Evolutionary conservation across 306 rosid species (phyloP).

Genomic region (Notholithocarpus densiflorus): DNA sequence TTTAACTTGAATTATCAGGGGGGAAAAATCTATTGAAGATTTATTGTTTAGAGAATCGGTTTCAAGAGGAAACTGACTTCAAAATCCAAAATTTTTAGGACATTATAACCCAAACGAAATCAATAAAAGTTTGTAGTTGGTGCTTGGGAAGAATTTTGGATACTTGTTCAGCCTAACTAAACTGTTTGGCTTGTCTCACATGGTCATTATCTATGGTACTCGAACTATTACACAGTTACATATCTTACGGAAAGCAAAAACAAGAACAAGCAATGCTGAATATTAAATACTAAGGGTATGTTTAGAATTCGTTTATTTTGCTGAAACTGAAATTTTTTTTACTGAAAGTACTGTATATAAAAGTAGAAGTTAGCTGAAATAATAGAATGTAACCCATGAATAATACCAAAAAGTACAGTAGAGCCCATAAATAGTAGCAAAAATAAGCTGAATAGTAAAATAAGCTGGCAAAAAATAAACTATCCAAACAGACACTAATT

Average conservation of each 20-base stretch:
- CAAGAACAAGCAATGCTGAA: no score
- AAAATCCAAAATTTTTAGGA: background rate
- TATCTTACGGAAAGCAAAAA: no score
- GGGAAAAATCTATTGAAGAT: background rate
- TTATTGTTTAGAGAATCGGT: background rate
- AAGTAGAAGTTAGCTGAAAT: no score
- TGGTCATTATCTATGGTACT: background rate
- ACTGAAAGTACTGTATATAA: accelerated
- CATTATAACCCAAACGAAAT: background rate
- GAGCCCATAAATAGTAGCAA: accelerated
- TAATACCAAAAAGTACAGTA: no score
- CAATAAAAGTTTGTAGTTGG: background rate
- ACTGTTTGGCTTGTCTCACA: background rate
- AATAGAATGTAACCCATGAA: accelerated
- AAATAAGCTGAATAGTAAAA: no score
- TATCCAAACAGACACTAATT: no score
- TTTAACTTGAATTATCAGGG: background rate
- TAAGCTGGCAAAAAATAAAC: no score
- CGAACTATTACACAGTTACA: no score
- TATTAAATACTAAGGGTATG: no score
- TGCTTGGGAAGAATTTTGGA: background rate
- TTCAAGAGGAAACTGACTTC: background rate
- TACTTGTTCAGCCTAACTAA: background rate
- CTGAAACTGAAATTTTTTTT: no score
- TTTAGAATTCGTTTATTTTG: accelerated